Evolutionary conservation across 495 filamentous ascomycete genomes (phyloP).

Genomic region (Hyaloscypha finlandica): DNA sequence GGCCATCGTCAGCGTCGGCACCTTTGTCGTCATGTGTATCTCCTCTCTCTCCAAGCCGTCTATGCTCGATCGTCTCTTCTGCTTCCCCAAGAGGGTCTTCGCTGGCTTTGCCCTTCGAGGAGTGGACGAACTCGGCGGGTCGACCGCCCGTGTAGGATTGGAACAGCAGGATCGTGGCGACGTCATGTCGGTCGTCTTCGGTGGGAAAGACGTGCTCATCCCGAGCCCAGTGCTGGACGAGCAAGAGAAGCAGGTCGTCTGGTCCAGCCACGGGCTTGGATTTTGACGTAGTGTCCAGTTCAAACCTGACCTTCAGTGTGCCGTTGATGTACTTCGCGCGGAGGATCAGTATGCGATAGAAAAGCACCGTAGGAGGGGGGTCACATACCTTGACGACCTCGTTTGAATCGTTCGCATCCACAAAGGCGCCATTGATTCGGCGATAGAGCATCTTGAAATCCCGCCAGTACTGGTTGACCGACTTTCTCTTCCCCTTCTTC

Average conservation of each 20-base stretch:
- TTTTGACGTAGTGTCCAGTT: conserved; percentile 16
- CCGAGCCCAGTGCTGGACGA: too few species aligned
- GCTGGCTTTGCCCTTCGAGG: conserved; percentile 19
- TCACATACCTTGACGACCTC: conserved; percentile 39
- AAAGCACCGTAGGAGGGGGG: conserved; percentile 4
- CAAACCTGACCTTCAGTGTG: conserved; percentile 14
- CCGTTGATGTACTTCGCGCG: conserved; percentile 14
- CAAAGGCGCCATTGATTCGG: conserved; percentile 22
- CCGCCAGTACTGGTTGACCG: too few species aligned
- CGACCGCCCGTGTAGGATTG: conserved; percentile 26
- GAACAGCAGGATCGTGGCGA: conserved; percentile 24
- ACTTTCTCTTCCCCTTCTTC: too few species aligned
- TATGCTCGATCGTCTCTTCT: conserved; percentile 8
- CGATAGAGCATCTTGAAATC: too few species aligned
- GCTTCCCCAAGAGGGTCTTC: conserved; percentile 17
- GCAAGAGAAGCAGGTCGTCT: too few species aligned
- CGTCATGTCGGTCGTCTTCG: conserved; percentile 23
- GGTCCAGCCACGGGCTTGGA: conserved; percentile 21
- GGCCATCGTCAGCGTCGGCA: conserved; percentile 7
- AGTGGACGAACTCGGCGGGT: conserved; percentile 26
- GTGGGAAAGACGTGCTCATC: conserved; percentile 19
- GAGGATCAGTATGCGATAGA: conserved; percentile 3
- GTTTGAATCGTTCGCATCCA: conserved; percentile 31
- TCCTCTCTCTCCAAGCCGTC: background rate
- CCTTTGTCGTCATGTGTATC: conserved; percentile 17